Evolutionary conservation across 202 grass and related monocot species (phyloP), one percentile per base, ranked within the genome.

Genomic region (Miscanthus sacchariflorus): DNA sequence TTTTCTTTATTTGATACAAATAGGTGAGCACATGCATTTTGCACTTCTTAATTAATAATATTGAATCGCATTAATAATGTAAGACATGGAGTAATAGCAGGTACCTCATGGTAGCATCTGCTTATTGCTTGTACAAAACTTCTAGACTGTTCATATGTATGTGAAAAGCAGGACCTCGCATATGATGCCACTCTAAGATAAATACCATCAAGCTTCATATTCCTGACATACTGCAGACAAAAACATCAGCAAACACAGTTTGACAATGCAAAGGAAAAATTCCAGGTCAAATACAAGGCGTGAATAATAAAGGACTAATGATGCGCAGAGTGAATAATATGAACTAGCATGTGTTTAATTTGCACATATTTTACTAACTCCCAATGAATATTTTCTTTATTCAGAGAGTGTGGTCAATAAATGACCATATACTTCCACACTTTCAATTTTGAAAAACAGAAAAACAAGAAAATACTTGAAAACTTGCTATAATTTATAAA

Each of bases 101-200:
- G 35, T 61, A 91, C 90, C 90, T 86, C 45, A 78, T 86, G 65
- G 78, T 74, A 86, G 82, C 13, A 85, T 91, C 66, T 72, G 65
- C 85, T 78, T n/a, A 89, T 74, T 86, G 79, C 44, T 68, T 72
- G 72, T 43, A 74, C 9, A 49, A 91, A 88, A 72, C 67, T 85
- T 68, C 54, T 81, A 66, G 71, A 85, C 11, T 73, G 40, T 85
- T 85, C 72, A 67, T 88, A 85, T 58, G 72, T 33, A 21, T 82
- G 52, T 68, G 82, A 91, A 81, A 88, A 63, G 46, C 24, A 88
- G 72, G 82, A 78, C 24, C 72, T 72, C 66, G 65, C 42, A n/a
- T 77, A 71, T 44, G 86, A 82, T 21, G 43, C 72, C 52, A 78
- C 86, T 45, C 13, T 35, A 72, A 78, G 72, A 78, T 82, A 91